Percentiles rank a stretch among this genome's conserved stretches.
These are phyloP conservation scores for Termitomyces sp. DNA, from an alignment of 768 basidiomycete genomes.

Conservation along the genomic window DNA sequence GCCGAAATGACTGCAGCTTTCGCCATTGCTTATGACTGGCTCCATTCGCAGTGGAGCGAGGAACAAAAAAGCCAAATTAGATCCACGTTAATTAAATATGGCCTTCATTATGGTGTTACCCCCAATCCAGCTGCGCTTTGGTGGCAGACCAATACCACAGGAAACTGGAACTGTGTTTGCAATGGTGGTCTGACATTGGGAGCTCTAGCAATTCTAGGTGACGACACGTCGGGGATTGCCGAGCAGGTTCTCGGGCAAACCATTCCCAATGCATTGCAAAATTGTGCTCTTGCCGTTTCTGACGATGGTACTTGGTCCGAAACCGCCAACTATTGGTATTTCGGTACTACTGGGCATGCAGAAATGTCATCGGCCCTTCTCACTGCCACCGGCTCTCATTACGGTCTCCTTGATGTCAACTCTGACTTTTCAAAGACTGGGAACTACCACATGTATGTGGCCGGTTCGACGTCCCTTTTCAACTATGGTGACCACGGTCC, in stretches of 20 bases:
- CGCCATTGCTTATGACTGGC: constrained; percentile 94
- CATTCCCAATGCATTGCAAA: constrained; percentile 65
- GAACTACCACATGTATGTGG: constrained; percentile 84
- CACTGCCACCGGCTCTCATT: constrained; percentile 82
- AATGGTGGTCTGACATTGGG: constrained; percentile 88
- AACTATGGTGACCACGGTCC: constrained; percentile 83
- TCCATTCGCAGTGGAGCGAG: constrained; percentile 43
- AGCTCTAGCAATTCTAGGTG: constrained; percentile 83
- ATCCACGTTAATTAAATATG: constrained; percentile 69
- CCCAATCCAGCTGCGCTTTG: constrained; percentile 54
- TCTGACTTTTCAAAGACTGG: constrained; percentile 68
- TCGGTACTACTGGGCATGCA: constrained; percentile 86
- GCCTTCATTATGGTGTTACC: constrained; percentile 59
- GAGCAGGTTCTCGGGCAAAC: constrained; percentile 59
- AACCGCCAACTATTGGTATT: constrained; percentile 94
- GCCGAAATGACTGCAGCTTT: constrained; percentile 90
- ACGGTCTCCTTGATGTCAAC: constrained; percentile 66
- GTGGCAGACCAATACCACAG: constrained; percentile 71
- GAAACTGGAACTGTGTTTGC: constrained; percentile 99
- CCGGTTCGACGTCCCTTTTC: constrained; percentile 82
- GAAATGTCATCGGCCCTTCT: constrained; percentile 82
- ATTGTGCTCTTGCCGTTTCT: constrained; percentile 61
- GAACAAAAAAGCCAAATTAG: constrained; percentile 68
- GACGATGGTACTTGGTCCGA: constrained; percentile 90
- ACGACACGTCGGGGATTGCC: constrained; percentile 74